Evolutionary conservation across 169 alveolate genomes (phyloP), one percentile per base, ranked within the genome.

Genomic region (Babesia sp.): DNA sequence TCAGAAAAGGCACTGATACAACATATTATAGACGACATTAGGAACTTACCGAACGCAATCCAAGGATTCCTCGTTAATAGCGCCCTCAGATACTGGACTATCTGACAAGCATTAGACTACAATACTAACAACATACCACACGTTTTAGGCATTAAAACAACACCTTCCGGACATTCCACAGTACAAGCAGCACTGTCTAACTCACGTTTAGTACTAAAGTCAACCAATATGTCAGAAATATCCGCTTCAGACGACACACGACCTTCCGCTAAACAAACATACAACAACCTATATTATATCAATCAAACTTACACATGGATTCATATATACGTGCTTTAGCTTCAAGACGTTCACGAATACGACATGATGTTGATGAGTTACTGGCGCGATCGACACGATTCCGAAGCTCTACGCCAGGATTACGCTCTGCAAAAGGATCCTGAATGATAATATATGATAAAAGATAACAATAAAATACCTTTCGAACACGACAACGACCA

Each of bases 391-490:
- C 87, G 20, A 79, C 70, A 5, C 66, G 73, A 50, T 79, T 71
- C 37, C 87, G 77, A n/a, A 70, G 71, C 59, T 79, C 87, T 28
- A 79, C 87, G 34, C 87, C 87, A 16, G 87, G 87, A 41, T 79
- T 79, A 36, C 57, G 59, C 24, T 29, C 42, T n/a, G 41, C 83
- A 29, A 79, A 79, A 4, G 70, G 71, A 26, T 79, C 83, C 70
- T 64, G n/a, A 24, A 34, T 29, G 24, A 36, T 37, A 64, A n/a
- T 39, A 0, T 16, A 39, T 44, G 20, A 9, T 39, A 39, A 39
- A 14, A 39, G 14, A 39, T 8, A 39, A 39, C 8, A 39, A 8
- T 14, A 20, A 44, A 16, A 18, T 14, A n/a, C n/a, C n/a, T n/a
- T n/a, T n/a, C n/a, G n/a, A n/a, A n/a, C n/a, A n/a, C n/a, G n/a